phyloP scores from a whole-genome alignment of 78 protist genomes.

The Guillardia theta region DNA sequence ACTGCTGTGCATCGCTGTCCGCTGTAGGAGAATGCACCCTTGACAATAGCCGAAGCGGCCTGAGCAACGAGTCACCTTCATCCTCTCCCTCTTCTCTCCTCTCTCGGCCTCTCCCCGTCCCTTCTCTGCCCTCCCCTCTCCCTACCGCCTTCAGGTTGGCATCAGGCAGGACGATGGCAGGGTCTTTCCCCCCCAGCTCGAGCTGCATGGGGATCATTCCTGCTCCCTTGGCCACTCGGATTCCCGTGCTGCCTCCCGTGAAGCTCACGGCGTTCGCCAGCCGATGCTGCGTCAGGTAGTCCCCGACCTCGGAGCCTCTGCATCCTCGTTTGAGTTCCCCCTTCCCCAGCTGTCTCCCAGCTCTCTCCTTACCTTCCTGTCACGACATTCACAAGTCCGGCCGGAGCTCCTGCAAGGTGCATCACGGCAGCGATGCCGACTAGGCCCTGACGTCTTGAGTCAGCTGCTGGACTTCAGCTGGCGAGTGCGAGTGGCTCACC shows the following conservation, averaged over 20 bases:
- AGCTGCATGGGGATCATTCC: not conserved
- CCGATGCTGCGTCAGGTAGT: not conserved
- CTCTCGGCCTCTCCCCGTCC: not conserved
- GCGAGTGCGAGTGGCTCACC: no score
- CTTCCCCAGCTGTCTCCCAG: not conserved
- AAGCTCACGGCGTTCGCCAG: not conserved
- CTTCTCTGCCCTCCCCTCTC: not conserved
- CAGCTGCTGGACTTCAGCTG: no score
- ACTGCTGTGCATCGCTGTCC: conserved; percentile 18
- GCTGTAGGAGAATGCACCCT: conserved; percentile 14
- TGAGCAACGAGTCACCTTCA: not conserved
- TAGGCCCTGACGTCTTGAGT: not conserved
- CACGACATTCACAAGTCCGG: not conserved
- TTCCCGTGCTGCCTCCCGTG: not conserved
- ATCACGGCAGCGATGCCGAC: not conserved
- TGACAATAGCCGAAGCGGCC: not conserved
- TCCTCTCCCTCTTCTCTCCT: not conserved
- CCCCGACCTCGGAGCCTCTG: not conserved
- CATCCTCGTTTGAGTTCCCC: not conserved
- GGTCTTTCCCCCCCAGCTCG: conserved; percentile 8
- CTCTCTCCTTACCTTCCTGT: not conserved
- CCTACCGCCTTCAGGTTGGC: not conserved
- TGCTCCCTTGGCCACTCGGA: not conserved
- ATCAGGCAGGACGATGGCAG: not conserved
- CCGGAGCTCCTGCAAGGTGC: not conserved